Percentiles rank a stretch among this genome's conserved stretches.
phyloP scores from a whole-genome alignment of 345 rosid species.

The Lepidium africanum region DNA sequence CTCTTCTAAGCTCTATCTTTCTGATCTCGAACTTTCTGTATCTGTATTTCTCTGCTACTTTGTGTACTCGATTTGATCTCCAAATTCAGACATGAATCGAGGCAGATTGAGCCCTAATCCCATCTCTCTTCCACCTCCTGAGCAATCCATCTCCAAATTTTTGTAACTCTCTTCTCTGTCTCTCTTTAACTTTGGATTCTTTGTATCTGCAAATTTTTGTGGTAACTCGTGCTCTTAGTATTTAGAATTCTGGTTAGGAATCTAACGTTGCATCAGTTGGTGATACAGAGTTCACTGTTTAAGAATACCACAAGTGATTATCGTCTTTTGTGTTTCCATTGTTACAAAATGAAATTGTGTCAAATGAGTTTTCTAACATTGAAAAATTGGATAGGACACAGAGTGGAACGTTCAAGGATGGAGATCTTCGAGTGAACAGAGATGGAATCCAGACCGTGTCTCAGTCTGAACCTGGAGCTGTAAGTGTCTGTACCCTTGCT shows the following conservation, averaged over 20 bases:
- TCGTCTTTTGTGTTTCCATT: not conserved
- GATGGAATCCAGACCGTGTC: constrained; percentile 80
- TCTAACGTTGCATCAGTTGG: not conserved
- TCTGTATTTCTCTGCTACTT: not conserved
- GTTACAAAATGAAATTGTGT: not conserved
- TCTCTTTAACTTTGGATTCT: constrained; percentile 19
- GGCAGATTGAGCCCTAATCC: constrained; percentile 40
- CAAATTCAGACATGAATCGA: constrained; percentile 47
- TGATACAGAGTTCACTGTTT: not conserved
- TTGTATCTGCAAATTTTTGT: not conserved
- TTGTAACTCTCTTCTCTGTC: constrained; percentile 44
- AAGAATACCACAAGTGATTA: not conserved
- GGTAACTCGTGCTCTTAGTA: not conserved
- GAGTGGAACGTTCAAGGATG: constrained; percentile 86
- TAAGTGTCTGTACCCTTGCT: constrained; percentile 18
- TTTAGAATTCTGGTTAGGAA: not conserved
- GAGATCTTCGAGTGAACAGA: constrained; percentile 84
- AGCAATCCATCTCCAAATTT: constrained; percentile 55
- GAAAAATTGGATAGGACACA: constrained; percentile 40
- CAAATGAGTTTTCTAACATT: not conserved
- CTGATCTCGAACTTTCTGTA: not conserved
- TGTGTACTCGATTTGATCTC: constrained; percentile 3
- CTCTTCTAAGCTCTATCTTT: not conserved
- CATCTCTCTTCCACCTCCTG: constrained; percentile 58
- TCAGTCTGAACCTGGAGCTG: constrained; percentile 46